Conservation (phyloP, 2,329 filamentous ascomycete species). For the Cladosporium sp. region DNA sequence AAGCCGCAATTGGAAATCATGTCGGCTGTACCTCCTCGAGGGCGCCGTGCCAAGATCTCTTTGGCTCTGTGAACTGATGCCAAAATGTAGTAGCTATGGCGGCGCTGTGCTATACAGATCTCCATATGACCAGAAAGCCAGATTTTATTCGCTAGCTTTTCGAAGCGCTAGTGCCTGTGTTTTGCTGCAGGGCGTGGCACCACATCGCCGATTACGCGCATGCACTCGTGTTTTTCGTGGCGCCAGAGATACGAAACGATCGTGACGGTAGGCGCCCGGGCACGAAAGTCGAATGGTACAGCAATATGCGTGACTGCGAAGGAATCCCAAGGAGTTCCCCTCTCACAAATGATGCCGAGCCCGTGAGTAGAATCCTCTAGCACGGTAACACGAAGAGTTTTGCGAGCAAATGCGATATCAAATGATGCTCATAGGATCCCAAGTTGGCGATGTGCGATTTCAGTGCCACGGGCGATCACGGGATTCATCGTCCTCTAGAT, state of each 20-base stretch:
- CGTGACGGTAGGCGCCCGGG: neutral
- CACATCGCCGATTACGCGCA: neutral
- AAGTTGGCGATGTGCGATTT: neutral
- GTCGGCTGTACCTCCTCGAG: neutral
- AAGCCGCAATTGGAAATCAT: neutral
- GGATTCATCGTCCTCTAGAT: conserved; percentile 13
- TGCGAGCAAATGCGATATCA: neutral
- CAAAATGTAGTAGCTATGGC: neutral
- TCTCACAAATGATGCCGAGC: neutral
- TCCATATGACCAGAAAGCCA: neutral
- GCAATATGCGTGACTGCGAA: neutral
- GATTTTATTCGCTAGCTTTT: neutral
- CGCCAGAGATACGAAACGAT: neutral
- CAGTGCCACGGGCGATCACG: conserved; percentile 15
- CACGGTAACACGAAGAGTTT: neutral
- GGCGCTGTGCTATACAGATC: neutral
- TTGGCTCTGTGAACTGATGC: neutral
- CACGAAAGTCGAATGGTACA: neutral
- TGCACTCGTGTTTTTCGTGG: neutral
- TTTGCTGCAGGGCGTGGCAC: neutral
- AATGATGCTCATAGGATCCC: neutral
- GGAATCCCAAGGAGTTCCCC: neutral
- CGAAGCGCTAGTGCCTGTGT: neutral
- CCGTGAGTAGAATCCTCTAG: neutral
- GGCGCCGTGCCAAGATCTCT: neutral